A percentile compares a stretch with the other conserved stretches of the same genome.
phyloP scores from a whole-genome alignment of 306 rosid genomes.

The Vigna radiata region DNA sequence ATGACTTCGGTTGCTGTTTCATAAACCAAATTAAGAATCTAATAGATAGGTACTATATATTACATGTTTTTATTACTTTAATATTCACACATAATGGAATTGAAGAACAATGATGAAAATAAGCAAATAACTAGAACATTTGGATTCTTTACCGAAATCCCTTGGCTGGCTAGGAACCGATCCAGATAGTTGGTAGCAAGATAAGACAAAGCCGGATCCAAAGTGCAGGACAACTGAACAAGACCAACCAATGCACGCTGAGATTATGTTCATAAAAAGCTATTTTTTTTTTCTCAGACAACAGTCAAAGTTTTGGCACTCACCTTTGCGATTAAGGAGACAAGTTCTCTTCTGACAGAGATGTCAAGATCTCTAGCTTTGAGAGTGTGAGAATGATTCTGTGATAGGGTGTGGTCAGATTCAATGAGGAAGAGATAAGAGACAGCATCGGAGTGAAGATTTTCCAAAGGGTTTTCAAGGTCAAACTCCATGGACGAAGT shows the following conservation, averaged over 20 bases:
- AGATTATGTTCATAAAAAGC: neutral
- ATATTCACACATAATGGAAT: neutral
- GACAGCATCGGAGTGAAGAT: slow-evolving; percentile 53
- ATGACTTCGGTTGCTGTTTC: slow-evolving; percentile 76
- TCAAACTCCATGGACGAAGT: slow-evolving; percentile 78
- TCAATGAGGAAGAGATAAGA: slow-evolving; percentile 72
- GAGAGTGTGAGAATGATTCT: slow-evolving; percentile 59
- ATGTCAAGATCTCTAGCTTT: slow-evolving; percentile 50
- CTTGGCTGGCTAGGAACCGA: slow-evolving; percentile 78
- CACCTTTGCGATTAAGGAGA: slow-evolving; percentile 79
- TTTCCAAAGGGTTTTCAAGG: slow-evolving; percentile 84
- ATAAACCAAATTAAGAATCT: slow-evolving; percentile 37
- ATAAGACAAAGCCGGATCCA: slow-evolving; percentile 70
- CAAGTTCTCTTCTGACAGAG: slow-evolving; percentile 64
- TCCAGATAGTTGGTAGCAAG: slow-evolving; percentile 89
- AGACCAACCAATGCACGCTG: slow-evolving; percentile 10
- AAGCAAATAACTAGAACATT: neutral
- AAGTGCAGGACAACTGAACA: slow-evolving; percentile 63
- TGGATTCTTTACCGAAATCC: slow-evolving; percentile 60
- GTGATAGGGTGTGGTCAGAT: slow-evolving; percentile 85
- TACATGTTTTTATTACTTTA: neutral
- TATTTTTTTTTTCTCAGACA: neutral
- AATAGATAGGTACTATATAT: neutral
- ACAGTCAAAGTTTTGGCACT: neutral
- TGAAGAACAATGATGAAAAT: neutral